Percentiles rank a stretch among this genome's conserved stretches.
These are phyloP conservation scores for Scleromitrula shiraiana DNA, from an alignment of 2,329 filamentous ascomycete genomes.

Conservation along the genomic window DNA sequence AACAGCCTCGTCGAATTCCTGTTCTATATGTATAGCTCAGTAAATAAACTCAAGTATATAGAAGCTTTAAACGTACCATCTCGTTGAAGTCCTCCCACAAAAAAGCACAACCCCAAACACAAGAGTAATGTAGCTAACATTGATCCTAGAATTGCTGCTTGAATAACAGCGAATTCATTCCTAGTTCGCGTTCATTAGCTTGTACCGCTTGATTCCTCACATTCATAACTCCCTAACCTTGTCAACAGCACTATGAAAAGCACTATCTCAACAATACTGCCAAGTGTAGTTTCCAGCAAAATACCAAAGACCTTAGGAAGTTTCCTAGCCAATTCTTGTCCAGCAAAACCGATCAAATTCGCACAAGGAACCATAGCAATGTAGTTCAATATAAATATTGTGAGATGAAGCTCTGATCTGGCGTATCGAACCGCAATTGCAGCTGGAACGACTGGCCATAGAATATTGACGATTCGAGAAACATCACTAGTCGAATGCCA, in stretches of 20 bases:
- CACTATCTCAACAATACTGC: slow-evolving; percentile 73
- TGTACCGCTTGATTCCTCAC: neutral
- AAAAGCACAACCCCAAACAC: slow-evolving; percentile 73
- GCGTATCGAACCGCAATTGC: slow-evolving; percentile 58
- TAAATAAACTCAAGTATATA: neutral
- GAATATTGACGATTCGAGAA: slow-evolving; percentile 58
- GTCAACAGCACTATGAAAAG: slow-evolving; percentile 69
- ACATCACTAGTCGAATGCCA: slow-evolving; percentile 55
- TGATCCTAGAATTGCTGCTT: slow-evolving; percentile 76
- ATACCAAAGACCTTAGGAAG: slow-evolving; percentile 65
- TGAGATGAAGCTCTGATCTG: slow-evolving; percentile 47
- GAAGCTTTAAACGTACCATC: slow-evolving; percentile 29
- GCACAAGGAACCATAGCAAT: slow-evolving; percentile 71
- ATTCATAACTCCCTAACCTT: slow-evolving; percentile 18
- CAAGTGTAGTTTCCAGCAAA: slow-evolving; percentile 54
- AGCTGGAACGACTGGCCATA: slow-evolving; percentile 69
- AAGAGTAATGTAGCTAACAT: slow-evolving; percentile 75
- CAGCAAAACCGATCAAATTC: slow-evolving; percentile 68
- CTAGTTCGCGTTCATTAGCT: neutral
- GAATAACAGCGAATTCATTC: slow-evolving; percentile 59
- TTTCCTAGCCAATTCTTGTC: slow-evolving; percentile 65
- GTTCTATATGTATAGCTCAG: slow-evolving; percentile 33
- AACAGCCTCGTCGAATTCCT: slow-evolving; percentile 66
- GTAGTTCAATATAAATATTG: slow-evolving; percentile 63
- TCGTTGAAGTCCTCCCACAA: slow-evolving; percentile 62